Conservation (phyloP, 83 land plant species). For the Isoetes engelmannii region DNA sequence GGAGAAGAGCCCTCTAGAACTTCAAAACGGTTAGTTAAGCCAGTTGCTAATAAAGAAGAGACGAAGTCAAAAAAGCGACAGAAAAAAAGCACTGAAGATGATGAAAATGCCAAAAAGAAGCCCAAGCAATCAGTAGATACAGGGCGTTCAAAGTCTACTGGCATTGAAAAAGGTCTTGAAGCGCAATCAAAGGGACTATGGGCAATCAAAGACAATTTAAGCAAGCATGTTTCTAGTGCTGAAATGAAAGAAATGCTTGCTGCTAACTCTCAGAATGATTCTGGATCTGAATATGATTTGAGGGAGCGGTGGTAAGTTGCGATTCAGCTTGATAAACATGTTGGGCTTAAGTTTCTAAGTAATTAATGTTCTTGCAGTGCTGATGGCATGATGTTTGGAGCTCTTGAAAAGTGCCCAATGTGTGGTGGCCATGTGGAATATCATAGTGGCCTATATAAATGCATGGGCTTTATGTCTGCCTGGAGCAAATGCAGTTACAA, state of each 20-base stretch:
- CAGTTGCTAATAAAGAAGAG: too few species aligned
- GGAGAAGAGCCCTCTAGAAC: too few species aligned
- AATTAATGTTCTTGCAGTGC: slow-evolving; percentile 50
- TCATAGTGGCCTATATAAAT: slow-evolving; percentile 65
- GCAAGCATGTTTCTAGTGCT: slow-evolving; percentile 56
- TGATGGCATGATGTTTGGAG: slow-evolving; percentile 99
- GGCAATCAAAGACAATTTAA: slow-evolving; percentile 72
- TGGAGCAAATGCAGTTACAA: slow-evolving; percentile 91
- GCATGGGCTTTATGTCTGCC: slow-evolving; percentile 67
- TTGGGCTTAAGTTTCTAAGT: too few species aligned
- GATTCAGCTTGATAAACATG: too few species aligned
- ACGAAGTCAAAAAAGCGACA: too few species aligned
- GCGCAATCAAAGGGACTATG: slow-evolving; percentile 62
- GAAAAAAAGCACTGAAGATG: too few species aligned
- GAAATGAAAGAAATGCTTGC: slow-evolving; percentile 83
- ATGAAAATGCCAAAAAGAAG: too few species aligned
- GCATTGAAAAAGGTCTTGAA: slow-evolving; percentile 49
- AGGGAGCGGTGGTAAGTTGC: slow-evolving; percentile 85
- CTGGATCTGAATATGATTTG: slow-evolving; percentile 79
- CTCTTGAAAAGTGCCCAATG: slow-evolving; percentile 57
- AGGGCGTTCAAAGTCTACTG: slow-evolving; percentile 11
- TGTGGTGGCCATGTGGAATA: slow-evolving; percentile 64
- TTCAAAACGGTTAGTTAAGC: too few species aligned
- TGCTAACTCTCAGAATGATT: slow-evolving; percentile 53
- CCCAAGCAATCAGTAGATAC: too few species aligned